A percentile compares a stretch with the other conserved stretches of the same genome.
phyloP scores from a whole-genome alignment of 129 eudicot species.

The Gnaphalium uliginosum region DNA sequence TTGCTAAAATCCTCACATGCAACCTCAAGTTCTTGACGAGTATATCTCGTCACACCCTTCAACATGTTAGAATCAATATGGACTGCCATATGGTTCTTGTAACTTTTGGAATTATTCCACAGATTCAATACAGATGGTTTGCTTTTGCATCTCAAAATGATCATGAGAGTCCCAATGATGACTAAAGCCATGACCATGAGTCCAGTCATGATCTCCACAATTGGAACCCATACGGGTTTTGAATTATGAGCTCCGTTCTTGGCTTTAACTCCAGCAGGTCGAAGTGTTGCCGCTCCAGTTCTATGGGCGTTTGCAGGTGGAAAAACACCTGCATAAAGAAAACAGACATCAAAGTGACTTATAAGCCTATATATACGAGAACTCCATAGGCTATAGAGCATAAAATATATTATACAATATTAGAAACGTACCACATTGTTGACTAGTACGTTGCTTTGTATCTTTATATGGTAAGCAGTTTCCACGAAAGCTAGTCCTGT shows the following conservation, averaged over 20 bases:
- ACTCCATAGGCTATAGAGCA: not conserved
- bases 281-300: constrained; percentile 38
- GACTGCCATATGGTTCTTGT: constrained; percentile 52
- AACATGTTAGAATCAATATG: constrained; percentile 68
- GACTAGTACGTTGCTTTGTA: constrained; percentile 60
- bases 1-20: constrained; percentile 99
- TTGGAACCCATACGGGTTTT: constrained; percentile 68
- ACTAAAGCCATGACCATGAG: constrained; percentile 59
- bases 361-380: not conserved
- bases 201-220: constrained; percentile 67
- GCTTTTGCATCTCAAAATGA: constrained; percentile 54
- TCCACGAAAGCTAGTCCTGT: constrained; percentile 78
- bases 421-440: constrained; percentile 71
- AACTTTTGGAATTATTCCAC: constrained; percentile 67
- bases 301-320: constrained; percentile 48
- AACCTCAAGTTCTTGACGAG: constrained; percentile 85
- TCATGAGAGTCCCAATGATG: constrained; percentile 40
- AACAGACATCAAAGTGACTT: not conserved
- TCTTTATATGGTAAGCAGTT: constrained; percentile 76
- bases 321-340: constrained; percentile 41
- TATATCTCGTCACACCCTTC: constrained; percentile 63
- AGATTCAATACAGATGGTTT: constrained; percentile 57
- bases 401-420: not conserved
- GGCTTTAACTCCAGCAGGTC: constrained; percentile 36
- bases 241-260: constrained; percentile 36